Evolutionary conservation across 352 stramenopile species (phyloP).

Genomic region (Stephanocyclus meneghinianus): DNA sequence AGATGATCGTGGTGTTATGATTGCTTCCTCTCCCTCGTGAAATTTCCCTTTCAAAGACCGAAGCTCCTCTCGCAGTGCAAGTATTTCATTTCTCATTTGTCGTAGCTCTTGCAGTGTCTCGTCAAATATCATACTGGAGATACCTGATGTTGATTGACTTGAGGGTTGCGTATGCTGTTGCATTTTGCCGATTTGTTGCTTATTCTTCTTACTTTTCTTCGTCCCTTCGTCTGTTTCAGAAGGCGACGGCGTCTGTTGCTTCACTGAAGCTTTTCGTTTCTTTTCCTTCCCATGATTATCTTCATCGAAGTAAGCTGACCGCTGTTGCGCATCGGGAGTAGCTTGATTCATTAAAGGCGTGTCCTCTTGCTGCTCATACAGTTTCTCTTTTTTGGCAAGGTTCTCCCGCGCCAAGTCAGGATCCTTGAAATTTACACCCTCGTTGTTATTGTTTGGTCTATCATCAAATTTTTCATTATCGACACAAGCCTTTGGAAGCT

Average conservation of each 20-base stretch:
- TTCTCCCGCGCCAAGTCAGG: no score
- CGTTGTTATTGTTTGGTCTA: no score
- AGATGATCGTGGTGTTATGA: not conserved
- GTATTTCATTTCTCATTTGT: slow-evolving; percentile 61
- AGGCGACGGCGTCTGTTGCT: not conserved
- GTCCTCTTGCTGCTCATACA: no score
- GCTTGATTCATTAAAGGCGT: no score
- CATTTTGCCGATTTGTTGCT: not conserved
- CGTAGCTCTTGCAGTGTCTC: slow-evolving; percentile 61
- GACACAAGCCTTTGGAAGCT: no score
- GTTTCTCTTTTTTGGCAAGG: no score
- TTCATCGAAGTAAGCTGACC: no score
- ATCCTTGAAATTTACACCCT: no score
- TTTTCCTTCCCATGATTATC: not conserved
- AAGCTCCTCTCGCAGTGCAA: slow-evolving; percentile 58
- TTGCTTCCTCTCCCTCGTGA: not conserved
- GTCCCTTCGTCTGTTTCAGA: not conserved
- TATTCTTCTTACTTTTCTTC: slow-evolving; percentile 6
- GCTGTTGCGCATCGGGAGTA: no score
- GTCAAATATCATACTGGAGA: slow-evolving; percentile 20
- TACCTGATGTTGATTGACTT: not conserved
- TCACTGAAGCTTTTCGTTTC: not conserved
- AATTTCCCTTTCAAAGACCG: slow-evolving; percentile 37
- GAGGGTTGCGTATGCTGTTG: not conserved
- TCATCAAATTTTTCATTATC: no score